Conservation (phyloP, 2,329 filamentous ascomycete species). For the Monosporascus sp. region DNA sequence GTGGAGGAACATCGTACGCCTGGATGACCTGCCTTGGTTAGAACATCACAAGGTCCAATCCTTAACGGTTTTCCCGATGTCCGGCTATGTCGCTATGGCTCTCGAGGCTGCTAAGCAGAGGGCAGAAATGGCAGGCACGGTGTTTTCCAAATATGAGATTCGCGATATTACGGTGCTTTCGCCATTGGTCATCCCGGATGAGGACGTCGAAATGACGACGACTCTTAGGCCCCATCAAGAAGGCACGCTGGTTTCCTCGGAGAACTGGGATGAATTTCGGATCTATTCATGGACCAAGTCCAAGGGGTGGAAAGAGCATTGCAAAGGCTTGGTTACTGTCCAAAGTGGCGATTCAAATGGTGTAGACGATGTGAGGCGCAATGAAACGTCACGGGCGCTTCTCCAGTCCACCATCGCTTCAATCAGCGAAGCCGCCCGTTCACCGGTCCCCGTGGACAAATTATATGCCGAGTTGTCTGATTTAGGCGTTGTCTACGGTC, state of each 20-base stretch:
- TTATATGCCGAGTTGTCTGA: constrained; percentile 44
- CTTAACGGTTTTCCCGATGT: constrained; percentile 49
- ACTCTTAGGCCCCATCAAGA: constrained; percentile 39
- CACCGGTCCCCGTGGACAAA: constrained; percentile 24
- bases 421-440: constrained; percentile 23
- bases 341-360: constrained; percentile 32
- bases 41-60: constrained; percentile 55
- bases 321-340: constrained; percentile 46
- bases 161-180: constrained; percentile 42
- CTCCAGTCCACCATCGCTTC: constrained; percentile 26
- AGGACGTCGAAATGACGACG: constrained; percentile 46
- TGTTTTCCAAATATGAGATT: constrained; percentile 41
- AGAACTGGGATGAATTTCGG: constrained; percentile 51
- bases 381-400: constrained; percentile 20
- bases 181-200: constrained; percentile 43
- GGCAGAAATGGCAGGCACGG: constrained; percentile 18
- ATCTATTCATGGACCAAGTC: constrained; percentile 49
- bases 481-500: constrained; percentile 45
- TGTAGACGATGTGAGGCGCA: constrained; percentile 33
- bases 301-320: constrained; percentile 55
- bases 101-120: constrained; percentile 41
- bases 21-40: constrained; percentile 51
- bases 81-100: constrained; percentile 48
- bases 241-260: constrained; percentile 35
- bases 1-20: constrained; percentile 44